Base-by-base conservation (phyloP, 2,329 filamentous ascomycete genomes). In the Sporothrix inflata region DNA sequence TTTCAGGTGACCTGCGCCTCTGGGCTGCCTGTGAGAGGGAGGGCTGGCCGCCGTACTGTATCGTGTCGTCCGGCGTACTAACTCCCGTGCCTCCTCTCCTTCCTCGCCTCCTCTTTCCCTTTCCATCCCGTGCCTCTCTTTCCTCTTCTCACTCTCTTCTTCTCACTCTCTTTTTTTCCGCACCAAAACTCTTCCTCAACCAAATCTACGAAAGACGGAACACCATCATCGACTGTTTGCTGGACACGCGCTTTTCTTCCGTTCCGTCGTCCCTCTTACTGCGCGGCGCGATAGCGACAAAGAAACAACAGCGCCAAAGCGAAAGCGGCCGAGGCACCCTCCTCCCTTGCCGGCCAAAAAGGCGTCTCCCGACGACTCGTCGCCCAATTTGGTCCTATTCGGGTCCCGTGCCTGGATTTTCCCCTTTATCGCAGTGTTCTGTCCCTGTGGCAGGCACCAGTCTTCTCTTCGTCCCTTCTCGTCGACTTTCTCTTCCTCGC, bases 1-100 rank as follows among this genome's bases (percentile, higher is more conserved):
- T 67, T 67, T 67, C 65, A 67, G 65, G 42, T 67, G 65, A 67
- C 65, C 65, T 67, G 45, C 65, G 65, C 65, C 61, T 60, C 30
- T 63, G 11, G 57, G 34, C 34, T 1, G 53, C 27, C 53, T 57
- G 27, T 57, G 53, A 27, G 53, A 11, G 53, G 53, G 27, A 24
- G 30, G 53, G 53, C 49, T 19, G 1, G n/a, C 12, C 12, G 38
- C 34, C 21, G 30, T 66, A 34, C 63, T 66, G 63, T 49, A 66
- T 42, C 57, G 57, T 61, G 34, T 47, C 40, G 30, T 40, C 4
- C 19, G 19, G 7, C 47, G 19, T n/a, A 47, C 14, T 51, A 8
- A 51, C 19, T 53, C 19, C 30, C 38, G 24, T 66, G 42, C 63
- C 16, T 66, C 24, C 12, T 45, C 30, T 40, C 4, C 11, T 42